phyloP scores from a whole-genome alignment of 2,329 filamentous ascomycete genomes.

The Aspergillus sp. region DNA sequence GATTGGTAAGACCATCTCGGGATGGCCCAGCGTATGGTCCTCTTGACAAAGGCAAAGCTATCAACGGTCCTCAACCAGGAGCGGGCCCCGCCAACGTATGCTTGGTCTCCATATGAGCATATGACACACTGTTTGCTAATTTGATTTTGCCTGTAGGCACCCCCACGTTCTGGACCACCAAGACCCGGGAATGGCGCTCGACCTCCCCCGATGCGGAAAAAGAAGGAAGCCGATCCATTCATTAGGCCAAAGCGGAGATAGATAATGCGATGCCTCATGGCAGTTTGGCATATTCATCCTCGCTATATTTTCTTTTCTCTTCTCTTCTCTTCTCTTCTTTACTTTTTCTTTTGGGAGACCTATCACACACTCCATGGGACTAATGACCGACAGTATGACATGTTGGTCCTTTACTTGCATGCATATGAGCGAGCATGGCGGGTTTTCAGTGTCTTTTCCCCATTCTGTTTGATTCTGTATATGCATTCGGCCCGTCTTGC shows the following conservation, averaged over 20 bases:
- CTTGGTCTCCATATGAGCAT: neutral
- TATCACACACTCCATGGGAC: neutral
- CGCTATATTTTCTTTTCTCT: neutral
- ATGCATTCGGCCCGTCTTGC: constrained; percentile 4
- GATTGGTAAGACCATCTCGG: constrained; percentile 44
- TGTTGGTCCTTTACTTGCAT: constrained; percentile 6
- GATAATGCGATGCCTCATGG: constrained; percentile 14
- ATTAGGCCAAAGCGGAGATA: constrained; percentile 43
- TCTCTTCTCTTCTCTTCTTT: no score
- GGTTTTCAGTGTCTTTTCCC: neutral
- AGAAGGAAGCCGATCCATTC: constrained; percentile 44
- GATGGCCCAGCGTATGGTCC: constrained; percentile 35
- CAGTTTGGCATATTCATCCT: neutral
- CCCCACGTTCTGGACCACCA: constrained; percentile 21
- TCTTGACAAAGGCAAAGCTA: constrained; percentile 20
- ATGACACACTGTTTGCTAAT: constrained; percentile 14
- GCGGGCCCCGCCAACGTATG: constrained; percentile 26
- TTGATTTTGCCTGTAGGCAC: constrained; percentile 16
- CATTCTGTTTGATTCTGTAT: neutral
- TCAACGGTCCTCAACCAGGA: constrained; percentile 18
- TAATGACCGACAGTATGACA: neutral
- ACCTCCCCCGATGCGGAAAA: constrained; percentile 38
- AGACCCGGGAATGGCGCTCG: constrained; percentile 23
- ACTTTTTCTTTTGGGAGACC: neutral
- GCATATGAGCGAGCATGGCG: constrained; percentile 11